A percentile compares a stretch with the other conserved stretches of the same genome.
Evolutionary conservation across 345 rosid species (phyloP).

Genomic region (Corchorus capsularis): DNA sequence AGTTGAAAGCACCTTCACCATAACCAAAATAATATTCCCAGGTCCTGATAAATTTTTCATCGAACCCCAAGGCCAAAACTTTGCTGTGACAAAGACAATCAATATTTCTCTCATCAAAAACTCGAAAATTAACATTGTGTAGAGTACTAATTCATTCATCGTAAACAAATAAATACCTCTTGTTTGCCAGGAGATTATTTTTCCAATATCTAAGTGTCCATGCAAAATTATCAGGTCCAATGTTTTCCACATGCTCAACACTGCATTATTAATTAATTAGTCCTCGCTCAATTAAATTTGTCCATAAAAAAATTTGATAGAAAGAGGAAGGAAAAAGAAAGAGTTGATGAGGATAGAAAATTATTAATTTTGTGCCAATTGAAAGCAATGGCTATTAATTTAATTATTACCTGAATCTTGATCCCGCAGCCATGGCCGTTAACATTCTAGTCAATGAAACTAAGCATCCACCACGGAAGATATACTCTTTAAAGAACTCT

Average conservation of each 20-base stretch:
- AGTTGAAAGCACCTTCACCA: constrained; percentile 75
- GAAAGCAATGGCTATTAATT: too few species aligned
- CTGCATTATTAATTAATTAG: constrained; percentile 31
- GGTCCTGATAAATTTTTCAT: constrained; percentile 68
- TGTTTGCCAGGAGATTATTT: constrained; percentile 62
- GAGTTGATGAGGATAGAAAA: too few species aligned
- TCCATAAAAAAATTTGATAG: not conserved
- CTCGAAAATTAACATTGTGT: too few species aligned
- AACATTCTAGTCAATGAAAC: too few species aligned
- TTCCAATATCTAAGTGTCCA: constrained; percentile 75
- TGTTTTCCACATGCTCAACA: constrained; percentile 79
- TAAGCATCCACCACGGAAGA: too few species aligned
- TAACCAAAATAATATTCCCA: constrained; percentile 93
- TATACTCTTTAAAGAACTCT: too few species aligned
- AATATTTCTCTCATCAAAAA: not conserved
- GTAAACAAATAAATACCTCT: constrained; percentile 39
- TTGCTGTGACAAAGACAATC: constrained; percentile 36
- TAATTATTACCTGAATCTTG: too few species aligned
- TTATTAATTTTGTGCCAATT: too few species aligned
- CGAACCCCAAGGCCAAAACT: constrained; percentile 64
- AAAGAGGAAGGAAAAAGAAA: too few species aligned
- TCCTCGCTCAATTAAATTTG: not conserved
- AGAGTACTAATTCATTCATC: too few species aligned
- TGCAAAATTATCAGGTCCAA: constrained; percentile 70
- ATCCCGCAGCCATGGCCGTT: too few species aligned